Percentiles rank a stretch among this genome's conserved stretches.
These are phyloP conservation scores for Alternaria triticina DNA, from an alignment of 2,329 filamentous ascomycete species.

Conservation along the genomic window DNA sequence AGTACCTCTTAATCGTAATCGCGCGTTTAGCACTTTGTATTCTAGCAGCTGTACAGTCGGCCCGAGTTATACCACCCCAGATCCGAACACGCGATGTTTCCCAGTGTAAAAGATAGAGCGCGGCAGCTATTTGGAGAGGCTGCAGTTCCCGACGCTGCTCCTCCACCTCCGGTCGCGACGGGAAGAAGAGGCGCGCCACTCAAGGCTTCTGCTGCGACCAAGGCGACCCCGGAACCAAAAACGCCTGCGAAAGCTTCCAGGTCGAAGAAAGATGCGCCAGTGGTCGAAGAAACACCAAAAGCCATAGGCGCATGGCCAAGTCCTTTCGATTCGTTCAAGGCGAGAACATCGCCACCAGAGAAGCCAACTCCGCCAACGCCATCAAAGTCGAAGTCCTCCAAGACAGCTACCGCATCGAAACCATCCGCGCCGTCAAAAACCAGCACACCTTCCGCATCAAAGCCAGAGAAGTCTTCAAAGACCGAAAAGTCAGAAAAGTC, in stretches of 20 bases:
- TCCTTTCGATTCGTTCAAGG: slow-evolving; percentile 8
- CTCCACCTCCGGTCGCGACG: slow-evolving; percentile 13
- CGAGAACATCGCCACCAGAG: slow-evolving; percentile 5
- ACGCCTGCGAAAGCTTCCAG: slow-evolving; percentile 1
- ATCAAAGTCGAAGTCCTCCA: slow-evolving; percentile 10
- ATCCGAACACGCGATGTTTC: slow-evolving; percentile 21
- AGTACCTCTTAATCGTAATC: neutral
- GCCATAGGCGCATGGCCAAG: slow-evolving; percentile 14
- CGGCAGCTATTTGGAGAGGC: slow-evolving; percentile 14
- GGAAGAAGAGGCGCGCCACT: slow-evolving; percentile 14
- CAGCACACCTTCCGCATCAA: slow-evolving; percentile 3
- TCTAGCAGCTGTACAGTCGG: neutral
- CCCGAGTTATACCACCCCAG: slow-evolving; percentile 2
- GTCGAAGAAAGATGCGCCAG: slow-evolving; percentile 4
- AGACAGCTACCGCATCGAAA: slow-evolving; percentile 4
- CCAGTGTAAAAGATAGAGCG: slow-evolving; percentile 29
- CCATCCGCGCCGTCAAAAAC: neutral
- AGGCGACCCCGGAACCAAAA: slow-evolving; percentile 11
- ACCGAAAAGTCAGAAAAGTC: neutral
- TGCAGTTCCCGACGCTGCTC: slow-evolving; percentile 2
- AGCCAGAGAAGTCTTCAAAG: slow-evolving; percentile 7
- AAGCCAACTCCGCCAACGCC: slow-evolving; percentile 1
- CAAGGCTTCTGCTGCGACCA: slow-evolving; percentile 12
- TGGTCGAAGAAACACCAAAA: slow-evolving; percentile 10
- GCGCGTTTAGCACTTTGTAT: neutral